Evolutionary conservation across 768 basidiomycete species (phyloP), one percentile per base, ranked within the genome.

Genomic region (Rubroboletus satanas): DNA sequence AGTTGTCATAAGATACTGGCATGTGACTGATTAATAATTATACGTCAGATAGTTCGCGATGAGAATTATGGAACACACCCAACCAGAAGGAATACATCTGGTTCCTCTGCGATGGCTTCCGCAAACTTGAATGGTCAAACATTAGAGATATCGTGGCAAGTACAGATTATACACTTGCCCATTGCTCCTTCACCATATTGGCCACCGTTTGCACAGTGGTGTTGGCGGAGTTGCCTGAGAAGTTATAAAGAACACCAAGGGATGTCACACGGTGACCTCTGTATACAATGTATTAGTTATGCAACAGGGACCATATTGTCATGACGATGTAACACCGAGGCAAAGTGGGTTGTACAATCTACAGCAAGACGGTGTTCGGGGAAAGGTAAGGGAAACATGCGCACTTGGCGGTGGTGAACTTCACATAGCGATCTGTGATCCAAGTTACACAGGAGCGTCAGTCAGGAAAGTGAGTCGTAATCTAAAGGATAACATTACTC

Each of bases 211-310:
- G 91, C 15, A 94, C 87, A 1, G 85, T 85, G 6, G 89, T 90
- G 55, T 87, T 87, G 42, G 70, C 61, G 39, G 77, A 83, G 61
- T 91, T 88, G 48, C 83, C 83, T 0, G 79, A 83, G 66, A 92
- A 95, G 66, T 91, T 79, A 56, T 73, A 94, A 12, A 94, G 68
- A 28, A 93, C 85, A 6, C 92, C 93, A 12, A 94, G 77, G 2
- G 92, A 80, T 0, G 90, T 93, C 31, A 94, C 84, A 39, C 73
- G 79, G 41, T 85, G 79, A 21, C 90, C 91, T 59, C 81, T 26
- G 23, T 26, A 35, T 2, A 21, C 23, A 39, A 32, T 15, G 3
- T 6, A 21, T 61, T 1, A 47, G 45, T 45, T 17, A 36, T 14
- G 15, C 3, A n/a, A 15, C n/a, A 32, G 11, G 9, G 23, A 55